Evolutionary conservation across 176 grass and related monocot species (phyloP).

Genomic region (Aegilops speltoides): DNA sequence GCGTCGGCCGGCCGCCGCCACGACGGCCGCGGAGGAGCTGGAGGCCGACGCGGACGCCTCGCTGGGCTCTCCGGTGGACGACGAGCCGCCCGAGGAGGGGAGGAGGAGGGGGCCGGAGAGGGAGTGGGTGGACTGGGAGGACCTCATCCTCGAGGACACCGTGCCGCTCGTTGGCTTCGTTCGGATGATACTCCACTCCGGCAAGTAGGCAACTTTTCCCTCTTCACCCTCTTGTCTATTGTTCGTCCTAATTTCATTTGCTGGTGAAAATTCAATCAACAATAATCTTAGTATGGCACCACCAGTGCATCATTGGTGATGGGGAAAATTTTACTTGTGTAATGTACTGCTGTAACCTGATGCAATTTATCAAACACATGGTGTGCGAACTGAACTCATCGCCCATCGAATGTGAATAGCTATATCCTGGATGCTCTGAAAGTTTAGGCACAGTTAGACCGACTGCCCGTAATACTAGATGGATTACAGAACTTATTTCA

Average conservation of each 20-base stretch:
- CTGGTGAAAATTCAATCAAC: background rate
- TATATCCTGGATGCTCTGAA: background rate
- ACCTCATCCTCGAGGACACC: slow-evolving; percentile 91
- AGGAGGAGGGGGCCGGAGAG: slow-evolving; percentile 33
- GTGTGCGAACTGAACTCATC: background rate
- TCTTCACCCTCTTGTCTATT: background rate
- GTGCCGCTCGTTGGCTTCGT: slow-evolving; percentile 91
- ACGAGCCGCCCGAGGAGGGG: slow-evolving; percentile 6
- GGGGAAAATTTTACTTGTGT: no score
- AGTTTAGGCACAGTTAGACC: background rate
- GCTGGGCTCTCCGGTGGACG: background rate
- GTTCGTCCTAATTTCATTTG: background rate
- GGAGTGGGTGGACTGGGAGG: slow-evolving; percentile 93
- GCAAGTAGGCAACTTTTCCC: slow-evolving; percentile 68
- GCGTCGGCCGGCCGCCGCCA: slow-evolving; percentile 49
- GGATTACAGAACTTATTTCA: background rate
- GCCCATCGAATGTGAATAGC: background rate
- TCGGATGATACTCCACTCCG: slow-evolving; percentile 95
- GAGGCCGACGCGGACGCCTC: slow-evolving; percentile 16
- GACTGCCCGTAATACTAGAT: background rate
- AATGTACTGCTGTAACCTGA: background rate
- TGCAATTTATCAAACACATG: background rate
- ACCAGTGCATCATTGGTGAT: background rate
- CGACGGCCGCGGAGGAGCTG: slow-evolving; percentile 34
- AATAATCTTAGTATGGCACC: background rate